Evolutionary conservation across 2,329 filamentous ascomycete genomes (phyloP).

Genomic region (Dendrostoma leiphaemia): DNA sequence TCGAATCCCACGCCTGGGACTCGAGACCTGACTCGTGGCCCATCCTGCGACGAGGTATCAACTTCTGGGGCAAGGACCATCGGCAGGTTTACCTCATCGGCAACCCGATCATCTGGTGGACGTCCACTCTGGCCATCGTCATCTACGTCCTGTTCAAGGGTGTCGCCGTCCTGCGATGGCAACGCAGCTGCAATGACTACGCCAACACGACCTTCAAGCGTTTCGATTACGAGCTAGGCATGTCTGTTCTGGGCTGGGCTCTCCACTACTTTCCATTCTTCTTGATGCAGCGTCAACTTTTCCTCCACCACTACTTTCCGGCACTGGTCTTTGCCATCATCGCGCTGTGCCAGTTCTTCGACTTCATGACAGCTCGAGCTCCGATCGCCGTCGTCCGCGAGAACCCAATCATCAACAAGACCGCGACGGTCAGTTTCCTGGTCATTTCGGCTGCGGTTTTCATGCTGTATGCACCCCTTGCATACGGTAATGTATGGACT

Average conservation of each 20-base stretch:
- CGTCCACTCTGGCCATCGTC: slow-evolving; percentile 72
- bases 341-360: slow-evolving; percentile 82
- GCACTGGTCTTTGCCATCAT: slow-evolving; percentile 94
- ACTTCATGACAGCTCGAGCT: slow-evolving; percentile 77
- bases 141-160: slow-evolving; percentile 84
- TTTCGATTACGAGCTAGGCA: slow-evolving; percentile 96
- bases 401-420: slow-evolving; percentile 70
- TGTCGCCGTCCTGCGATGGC: slow-evolving; percentile 86
- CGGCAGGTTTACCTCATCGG: slow-evolving; percentile 96
- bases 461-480: slow-evolving; percentile 79
- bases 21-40: slow-evolving; percentile 94
- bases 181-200: slow-evolving; percentile 89
- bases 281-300: slow-evolving; percentile 96
- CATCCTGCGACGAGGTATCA: slow-evolving; percentile 88
- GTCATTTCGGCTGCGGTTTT: slow-evolving; percentile 74
- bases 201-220: slow-evolving; percentile 80
- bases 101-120: slow-evolving; percentile 95
- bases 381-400: slow-evolving; percentile 65
- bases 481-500: slow-evolving; percentile 94
- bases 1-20: slow-evolving; percentile 97
- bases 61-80: slow-evolving; percentile 96
- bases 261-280: slow-evolving; percentile 99
- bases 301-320: slow-evolving; percentile 97
- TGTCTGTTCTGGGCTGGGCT: slow-evolving; percentile 87
- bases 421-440: slow-evolving; percentile 72